Evolutionary conservation across 2,329 filamentous ascomycete genomes (phyloP).

Genomic region (Pseudocercospora fuligena): DNA sequence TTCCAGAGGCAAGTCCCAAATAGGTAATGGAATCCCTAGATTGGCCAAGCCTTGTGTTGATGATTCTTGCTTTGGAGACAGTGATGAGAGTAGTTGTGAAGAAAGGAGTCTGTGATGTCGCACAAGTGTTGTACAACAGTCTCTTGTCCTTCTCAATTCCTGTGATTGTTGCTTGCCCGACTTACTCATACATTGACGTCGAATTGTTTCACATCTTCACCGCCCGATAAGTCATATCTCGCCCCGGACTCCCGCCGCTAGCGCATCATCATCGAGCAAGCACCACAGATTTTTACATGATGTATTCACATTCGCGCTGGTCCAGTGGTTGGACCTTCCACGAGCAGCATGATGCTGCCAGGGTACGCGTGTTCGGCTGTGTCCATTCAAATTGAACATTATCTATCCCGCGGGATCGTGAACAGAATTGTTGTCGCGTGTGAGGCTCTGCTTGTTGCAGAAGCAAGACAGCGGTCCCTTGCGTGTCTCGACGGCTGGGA

Average conservation of each 20-base stretch:
- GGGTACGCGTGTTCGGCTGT: not conserved
- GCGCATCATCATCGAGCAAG: not conserved
- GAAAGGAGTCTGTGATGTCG: not conserved
- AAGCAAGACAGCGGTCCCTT: not conserved
- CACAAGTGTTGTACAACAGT: not conserved
- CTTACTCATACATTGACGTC: slow-evolving; percentile 11
- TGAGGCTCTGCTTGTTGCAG: slow-evolving; percentile 10
- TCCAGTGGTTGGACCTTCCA: not conserved
- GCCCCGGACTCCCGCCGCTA: slow-evolving; percentile 7
- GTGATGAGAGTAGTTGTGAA: not conserved
- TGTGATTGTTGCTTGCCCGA: not conserved
- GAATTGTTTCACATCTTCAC: slow-evolving; percentile 15
- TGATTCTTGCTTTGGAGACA: not conserved
- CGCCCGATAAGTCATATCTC: slow-evolving; percentile 13
- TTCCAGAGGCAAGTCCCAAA: slow-evolving; percentile 20
- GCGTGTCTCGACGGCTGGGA: not conserved
- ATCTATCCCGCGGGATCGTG: slow-evolving; percentile 5
- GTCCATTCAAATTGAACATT: not conserved
- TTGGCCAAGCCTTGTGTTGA: not conserved
- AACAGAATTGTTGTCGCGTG: not conserved
- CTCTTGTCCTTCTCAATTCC: not conserved
- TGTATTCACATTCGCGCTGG: not conserved
- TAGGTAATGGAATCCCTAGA: slow-evolving; percentile 23
- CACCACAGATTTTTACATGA: not conserved
- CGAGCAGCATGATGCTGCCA: not conserved